Evolutionary conservation across 331 rosid species (phyloP), one percentile per base, ranked within the genome.

Genomic region (Rosa hybrid): DNA sequence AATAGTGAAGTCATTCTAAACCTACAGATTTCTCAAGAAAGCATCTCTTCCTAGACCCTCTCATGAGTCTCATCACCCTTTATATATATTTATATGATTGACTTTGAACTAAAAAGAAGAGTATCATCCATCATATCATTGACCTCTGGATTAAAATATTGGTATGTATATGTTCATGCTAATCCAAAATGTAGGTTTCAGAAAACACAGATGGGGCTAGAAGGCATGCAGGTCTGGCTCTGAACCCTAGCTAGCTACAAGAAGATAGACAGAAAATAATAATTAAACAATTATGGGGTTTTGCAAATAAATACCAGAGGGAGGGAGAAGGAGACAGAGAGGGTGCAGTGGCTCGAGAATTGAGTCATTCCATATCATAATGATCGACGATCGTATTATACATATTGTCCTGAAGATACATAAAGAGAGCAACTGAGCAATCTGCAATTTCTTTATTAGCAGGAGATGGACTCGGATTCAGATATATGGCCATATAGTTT

Each of bases 211-310:
- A 64, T 16, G 10, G 27, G 39, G 50, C 72, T 68, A 68, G 27
- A 68, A 68, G 4, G 45, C 39, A 13, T 12, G 44, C 21, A 65
- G 69, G 71, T 27, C 45, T 68, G 39, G 72, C 72, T 41, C 50
- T 67, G 49, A 0, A 10, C 16, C 27, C 46, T 17, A 34, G 68
- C 67, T 18, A 23, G 34, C 68, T 62, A 25, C 39, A 62, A 20
- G 7, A 30, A 71, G 25, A 56, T 20, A 67, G 78, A 86, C 74
- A 81, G 14, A 83, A 86, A 68, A 80, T 80, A 50, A 90, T 88
- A 91, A 92, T 92, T 76, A 90, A 88, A 86, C 92, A 92, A 88
- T 92, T 86, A 90, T 90, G 86, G 83, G 83, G 45, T 30, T 75
- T 84, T 79, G 77, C 16, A 41, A 68, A 68, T 39, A 88, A 87